A percentile compares a stretch with the other conserved stretches of the same genome.
Evolutionary conservation across 176 grass and related monocot species (phyloP).

Genomic region (Phoenix roebelenii): DNA sequence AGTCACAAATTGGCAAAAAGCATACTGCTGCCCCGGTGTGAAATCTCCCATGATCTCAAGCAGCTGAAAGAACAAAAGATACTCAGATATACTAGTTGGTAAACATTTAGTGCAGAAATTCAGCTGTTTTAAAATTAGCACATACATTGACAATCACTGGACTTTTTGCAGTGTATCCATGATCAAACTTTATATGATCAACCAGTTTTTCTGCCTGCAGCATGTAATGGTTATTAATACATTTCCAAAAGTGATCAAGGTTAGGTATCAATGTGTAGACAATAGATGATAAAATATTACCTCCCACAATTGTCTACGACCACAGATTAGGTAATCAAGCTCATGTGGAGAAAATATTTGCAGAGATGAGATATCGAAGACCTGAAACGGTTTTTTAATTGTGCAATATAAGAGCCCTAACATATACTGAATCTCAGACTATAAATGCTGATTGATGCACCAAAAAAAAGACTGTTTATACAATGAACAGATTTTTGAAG

Average conservation of each 20-base stretch:
- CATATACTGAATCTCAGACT: no score
- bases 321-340: conserved; percentile 82
- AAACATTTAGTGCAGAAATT: no score
- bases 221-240: conserved; percentile 7
- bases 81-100: conserved; percentile 2
- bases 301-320: conserved; percentile 77
- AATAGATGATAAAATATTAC: conserved; percentile 19
- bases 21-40: conserved; percentile 63
- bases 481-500: no score
- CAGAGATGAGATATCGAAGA: conserved; percentile 68
- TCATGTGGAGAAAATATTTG: conserved; percentile 83
- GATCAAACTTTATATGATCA: conserved; percentile 92
- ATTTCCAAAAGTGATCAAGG: no score
- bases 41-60: conserved; percentile 90
- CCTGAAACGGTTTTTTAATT: conserved; percentile 24
- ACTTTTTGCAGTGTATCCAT: conserved; percentile 89
- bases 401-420: no score
- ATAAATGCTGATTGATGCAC: no score
- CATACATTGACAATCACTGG: conserved; percentile 72
- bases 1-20: conserved; percentile 89
- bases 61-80: conserved; percentile 34
- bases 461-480: no score
- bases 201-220: conserved; percentile 57
- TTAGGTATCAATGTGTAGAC: no score
- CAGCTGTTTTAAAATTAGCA: background rate